Evolutionary conservation across 495 filamentous ascomycete species (phyloP).

Genomic region (Talaromyces ruber): DNA sequence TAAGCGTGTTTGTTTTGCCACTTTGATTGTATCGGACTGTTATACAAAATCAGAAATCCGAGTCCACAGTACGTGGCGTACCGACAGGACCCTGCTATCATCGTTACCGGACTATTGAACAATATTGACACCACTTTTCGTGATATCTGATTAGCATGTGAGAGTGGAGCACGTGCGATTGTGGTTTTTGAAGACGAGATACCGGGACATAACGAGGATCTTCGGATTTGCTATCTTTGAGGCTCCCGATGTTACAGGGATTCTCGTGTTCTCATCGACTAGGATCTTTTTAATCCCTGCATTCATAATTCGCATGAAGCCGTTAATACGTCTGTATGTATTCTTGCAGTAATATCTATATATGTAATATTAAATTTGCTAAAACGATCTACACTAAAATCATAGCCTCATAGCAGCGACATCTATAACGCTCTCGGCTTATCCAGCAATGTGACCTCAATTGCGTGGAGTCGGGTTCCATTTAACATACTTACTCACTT

Average conservation of each 20-base stretch:
- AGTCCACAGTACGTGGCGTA: not conserved
- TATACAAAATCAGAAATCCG: not conserved
- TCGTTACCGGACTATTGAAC: not conserved
- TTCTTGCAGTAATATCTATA: not conserved
- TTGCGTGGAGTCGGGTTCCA: constrained; percentile 25
- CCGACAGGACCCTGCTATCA: not conserved
- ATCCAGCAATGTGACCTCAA: constrained; percentile 6
- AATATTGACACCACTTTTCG: not conserved
- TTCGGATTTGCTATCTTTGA: not conserved
- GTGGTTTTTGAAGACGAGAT: not conserved
- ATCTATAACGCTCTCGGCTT: not conserved
- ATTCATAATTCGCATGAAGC: not conserved
- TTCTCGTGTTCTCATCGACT: not conserved
- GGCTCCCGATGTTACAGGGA: not conserved
- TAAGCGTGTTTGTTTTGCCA: not conserved
- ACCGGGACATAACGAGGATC: not conserved
- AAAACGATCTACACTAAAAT: not conserved
- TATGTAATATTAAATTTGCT: not conserved
- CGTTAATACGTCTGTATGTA: not conserved
- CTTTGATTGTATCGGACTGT: not conserved
- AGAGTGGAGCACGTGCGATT: not conserved
- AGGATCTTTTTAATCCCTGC: not conserved
- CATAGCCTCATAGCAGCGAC: not conserved
- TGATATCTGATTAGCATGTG: not conserved
- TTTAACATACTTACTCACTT: constrained; percentile 21